Evolutionary conservation across 208 protist genomes (phyloP).

Genomic region (Kentomonas sorsogonicus): DNA sequence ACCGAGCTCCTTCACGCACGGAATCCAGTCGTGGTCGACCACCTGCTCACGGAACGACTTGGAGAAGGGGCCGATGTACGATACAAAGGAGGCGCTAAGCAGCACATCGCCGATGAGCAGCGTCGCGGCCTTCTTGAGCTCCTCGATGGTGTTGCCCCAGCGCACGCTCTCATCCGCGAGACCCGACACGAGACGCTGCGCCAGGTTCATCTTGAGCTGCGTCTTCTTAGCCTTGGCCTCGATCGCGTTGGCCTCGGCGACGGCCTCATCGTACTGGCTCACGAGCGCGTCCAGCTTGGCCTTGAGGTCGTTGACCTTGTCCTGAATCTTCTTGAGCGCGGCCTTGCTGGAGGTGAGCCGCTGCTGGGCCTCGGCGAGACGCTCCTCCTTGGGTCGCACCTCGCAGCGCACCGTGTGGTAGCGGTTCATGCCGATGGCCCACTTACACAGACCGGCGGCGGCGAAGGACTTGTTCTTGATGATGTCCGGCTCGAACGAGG

Average conservation of each 20-base stretch:
- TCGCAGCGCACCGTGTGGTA: slow-evolving; percentile 96
- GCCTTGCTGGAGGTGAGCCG: slow-evolving; percentile 81
- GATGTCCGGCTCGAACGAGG: slow-evolving; percentile 86
- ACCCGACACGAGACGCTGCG: slow-evolving; percentile 93
- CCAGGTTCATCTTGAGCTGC: slow-evolving; percentile 91
- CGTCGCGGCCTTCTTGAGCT: slow-evolving; percentile 81
- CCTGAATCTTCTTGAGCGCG: slow-evolving; percentile 92
- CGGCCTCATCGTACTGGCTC: slow-evolving; percentile 92
- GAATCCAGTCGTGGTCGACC: slow-evolving; percentile 91
- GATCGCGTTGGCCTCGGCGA: slow-evolving; percentile 90
- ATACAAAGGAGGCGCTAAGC: slow-evolving; percentile 95
- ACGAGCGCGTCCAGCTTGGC: slow-evolving; percentile 91
- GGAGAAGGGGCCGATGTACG: slow-evolving; percentile 98
- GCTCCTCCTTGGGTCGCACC: slow-evolving; percentile 95
- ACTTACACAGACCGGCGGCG: slow-evolving; percentile 96
- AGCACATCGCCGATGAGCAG: slow-evolving; percentile 97
- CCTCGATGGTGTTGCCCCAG: slow-evolving; percentile 93
- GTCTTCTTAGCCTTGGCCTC: slow-evolving; percentile 93
- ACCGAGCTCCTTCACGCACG: slow-evolving; percentile 79
- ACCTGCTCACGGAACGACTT: slow-evolving; percentile 93
- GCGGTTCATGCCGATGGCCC: slow-evolving; percentile 95
- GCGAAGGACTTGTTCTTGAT: slow-evolving; percentile 93
- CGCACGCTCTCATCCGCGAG: slow-evolving; percentile 96
- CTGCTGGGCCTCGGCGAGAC: slow-evolving; percentile 88
- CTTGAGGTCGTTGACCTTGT: slow-evolving; percentile 93